Evolutionary conservation across 139 green algal genomes (phyloP), one percentile per base, ranked within the genome.

Genomic region (Mesostigma viride): DNA sequence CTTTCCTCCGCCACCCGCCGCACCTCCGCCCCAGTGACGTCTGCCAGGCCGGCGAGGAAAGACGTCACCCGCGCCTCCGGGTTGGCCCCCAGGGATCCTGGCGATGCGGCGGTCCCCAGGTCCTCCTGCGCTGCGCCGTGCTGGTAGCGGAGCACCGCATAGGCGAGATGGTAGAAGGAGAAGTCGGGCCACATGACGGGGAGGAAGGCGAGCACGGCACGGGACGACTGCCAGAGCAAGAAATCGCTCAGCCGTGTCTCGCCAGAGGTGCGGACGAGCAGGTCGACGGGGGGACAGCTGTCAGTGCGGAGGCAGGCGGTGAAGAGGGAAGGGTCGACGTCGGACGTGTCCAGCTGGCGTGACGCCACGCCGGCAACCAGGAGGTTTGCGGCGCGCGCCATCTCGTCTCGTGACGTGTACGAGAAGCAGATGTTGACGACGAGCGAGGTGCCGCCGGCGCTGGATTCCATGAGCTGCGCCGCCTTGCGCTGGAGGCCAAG

Each of bases 341-440:
- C n/a, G n/a, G n/a, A n/a, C n/a, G n/a, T n/a, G n/a, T n/a, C n/a
- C n/a, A n/a, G n/a, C n/a, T n/a, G n/a, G n/a, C n/a, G n/a, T n/a
- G n/a, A n/a, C n/a, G 17, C 2, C 1, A 51, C 6, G 8, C 26
- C 33, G 32, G 4, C 20, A 11, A 35, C 35, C 40, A 62, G 4
- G 46, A 27, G 35, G 48, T 40, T 8, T 4, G 82, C 74, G 3
- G 84, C 84, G 5, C 62, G 24, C 6, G 60, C 68, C 30, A 90
- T 76, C 56, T 94, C 87, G 59, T 91, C 68, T 2, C 71, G 40
- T 1, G 64, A 90, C 79, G 83, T 91, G 81, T 97, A 97, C 17
- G 85, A 78, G 61, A 97, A 87, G 78, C 86, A 95, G 32, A 97
- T 88, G 78, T 97, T 95, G 36, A 96, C 80, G 2, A 79, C 67